Evolutionary conservation across 2,329 filamentous ascomycete genomes (phyloP).

Genomic region (Arthrobotrys conoides): DNA sequence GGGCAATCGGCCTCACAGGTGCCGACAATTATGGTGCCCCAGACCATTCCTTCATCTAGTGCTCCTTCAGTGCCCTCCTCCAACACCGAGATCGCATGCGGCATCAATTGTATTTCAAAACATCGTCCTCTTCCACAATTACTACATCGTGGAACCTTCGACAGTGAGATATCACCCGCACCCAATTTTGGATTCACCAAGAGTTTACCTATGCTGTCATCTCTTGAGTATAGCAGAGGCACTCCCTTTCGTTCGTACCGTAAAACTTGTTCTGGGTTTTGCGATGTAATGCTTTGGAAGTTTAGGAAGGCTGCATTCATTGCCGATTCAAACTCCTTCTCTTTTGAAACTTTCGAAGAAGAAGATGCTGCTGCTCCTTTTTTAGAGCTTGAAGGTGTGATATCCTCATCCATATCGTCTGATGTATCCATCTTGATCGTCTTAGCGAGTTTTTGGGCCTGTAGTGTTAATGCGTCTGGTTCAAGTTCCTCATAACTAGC

Average conservation of each 20-base stretch:
- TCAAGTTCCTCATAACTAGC: slow-evolving; percentile 93
- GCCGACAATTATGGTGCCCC: slow-evolving; percentile 90
- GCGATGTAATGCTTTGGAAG: slow-evolving; percentile 81
- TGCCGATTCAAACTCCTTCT: slow-evolving; percentile 77
- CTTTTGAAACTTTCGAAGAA: slow-evolving; percentile 75
- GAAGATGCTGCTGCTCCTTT: slow-evolving; percentile 63
- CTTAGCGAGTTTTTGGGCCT: slow-evolving; percentile 68
- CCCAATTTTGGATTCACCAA: slow-evolving; percentile 68
- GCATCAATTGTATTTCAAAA: slow-evolving; percentile 93
- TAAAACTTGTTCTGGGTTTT: slow-evolving; percentile 86
- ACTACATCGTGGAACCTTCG: slow-evolving; percentile 79
- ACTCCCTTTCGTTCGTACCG: slow-evolving; percentile 82
- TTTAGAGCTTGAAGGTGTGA: slow-evolving; percentile 64
- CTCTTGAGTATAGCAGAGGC: slow-evolving; percentile 84
- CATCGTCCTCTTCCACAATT: slow-evolving; percentile 81
- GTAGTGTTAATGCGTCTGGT: slow-evolving; percentile 68
- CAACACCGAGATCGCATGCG: slow-evolving; percentile 88
- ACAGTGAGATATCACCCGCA: slow-evolving; percentile 64
- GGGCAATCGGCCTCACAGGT: slow-evolving; percentile 87
- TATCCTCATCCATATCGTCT: slow-evolving; percentile 66
- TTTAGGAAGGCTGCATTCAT: slow-evolving; percentile 84
- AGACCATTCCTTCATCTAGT: slow-evolving; percentile 89
- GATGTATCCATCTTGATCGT: slow-evolving; percentile 69
- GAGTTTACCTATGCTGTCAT: slow-evolving; percentile 79
- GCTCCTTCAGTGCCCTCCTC: slow-evolving; percentile 81